Base-by-base conservation (phyloP, 2,329 filamentous ascomycete genomes). In the Leptographium procerum region DNA sequence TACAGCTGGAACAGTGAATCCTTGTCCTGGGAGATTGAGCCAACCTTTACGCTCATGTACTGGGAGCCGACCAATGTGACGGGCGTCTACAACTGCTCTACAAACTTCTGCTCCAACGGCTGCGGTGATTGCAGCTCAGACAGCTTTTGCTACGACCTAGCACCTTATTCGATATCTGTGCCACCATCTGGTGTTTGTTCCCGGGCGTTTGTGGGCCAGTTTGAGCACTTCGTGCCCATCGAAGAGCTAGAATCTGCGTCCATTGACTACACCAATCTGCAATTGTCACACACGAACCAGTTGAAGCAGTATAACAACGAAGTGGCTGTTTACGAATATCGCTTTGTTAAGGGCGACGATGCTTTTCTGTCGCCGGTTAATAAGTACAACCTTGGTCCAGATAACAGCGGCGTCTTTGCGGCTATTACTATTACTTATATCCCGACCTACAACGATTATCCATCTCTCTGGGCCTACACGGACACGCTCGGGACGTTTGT, bases 51-150 rank as follows among this genome's bases (percentile, higher is more conserved):
- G 52, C 52, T 53, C 52, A 53, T 53, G 52, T 36, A 34, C 34
- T 53, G 52, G 52, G 52, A 53, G 34, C 52, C 52, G 4, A 53
- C 52, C 31, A 53, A 53, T 31, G 52, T 53, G 19, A 53, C 52
- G 22, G 52, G 52, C 5, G 34, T 53, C 19, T 53, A 53, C 52
- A 53, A 53, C 52, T 53, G 52, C 34, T 53, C 52, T 16, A 53
- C 52, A 8, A 28, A 53, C 31, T 53, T 36, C 52, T 53, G 52
- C 31, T 53, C 52, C 9, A 53, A 53, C 34, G 52, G 52, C 31
- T 53, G 52, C 22, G 52, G 52, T 16, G 52, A 53, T 24, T 53
- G 52, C 52, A 53, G 24, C 31, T 26, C 19, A 19, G n/a, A 53
- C 52, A 53, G 29, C 22, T 34, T 53, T 22, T 53, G 52, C 34